phyloP scores from a whole-genome alignment of 163 green algal genomes.

The Scenedesmus sp. region DNA sequence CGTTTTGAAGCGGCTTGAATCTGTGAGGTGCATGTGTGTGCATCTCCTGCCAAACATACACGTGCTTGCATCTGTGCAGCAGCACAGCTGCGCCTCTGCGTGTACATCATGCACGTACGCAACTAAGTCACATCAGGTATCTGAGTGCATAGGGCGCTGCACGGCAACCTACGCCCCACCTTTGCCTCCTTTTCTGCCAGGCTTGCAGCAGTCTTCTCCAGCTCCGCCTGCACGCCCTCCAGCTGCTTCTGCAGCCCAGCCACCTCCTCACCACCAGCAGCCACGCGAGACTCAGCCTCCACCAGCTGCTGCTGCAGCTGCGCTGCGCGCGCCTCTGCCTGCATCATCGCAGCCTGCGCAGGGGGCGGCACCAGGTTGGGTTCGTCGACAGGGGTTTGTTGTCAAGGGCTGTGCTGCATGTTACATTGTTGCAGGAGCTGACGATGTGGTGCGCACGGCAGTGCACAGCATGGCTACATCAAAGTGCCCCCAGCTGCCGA shows the following conservation, averaged over 20 bases:
- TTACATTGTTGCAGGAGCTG: too few relatives aligned
- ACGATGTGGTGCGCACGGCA: too few relatives aligned
- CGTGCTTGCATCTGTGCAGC: background rate
- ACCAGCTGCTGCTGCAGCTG: constrained; percentile 73
- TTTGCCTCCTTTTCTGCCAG: constrained; percentile 56
- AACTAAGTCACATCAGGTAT: background rate
- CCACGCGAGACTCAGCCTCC: constrained; percentile 33
- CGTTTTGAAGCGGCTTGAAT: background rate
- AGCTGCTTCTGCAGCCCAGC: constrained; percentile 46
- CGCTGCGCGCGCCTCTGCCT: constrained; percentile 70
- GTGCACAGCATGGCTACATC: too few relatives aligned
- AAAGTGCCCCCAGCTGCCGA: too few relatives aligned
- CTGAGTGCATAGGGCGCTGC: background rate
- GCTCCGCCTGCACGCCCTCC: constrained; percentile 38
- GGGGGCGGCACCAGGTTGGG: too few relatives aligned
- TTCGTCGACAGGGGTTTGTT: background rate
- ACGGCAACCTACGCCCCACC: constrained; percentile 18
- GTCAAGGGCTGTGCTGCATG: too few relatives aligned
- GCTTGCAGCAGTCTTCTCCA: constrained; percentile 30
- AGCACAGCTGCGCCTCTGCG: background rate
- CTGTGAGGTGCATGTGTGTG: background rate
- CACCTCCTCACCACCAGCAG: constrained; percentile 48
- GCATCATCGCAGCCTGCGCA: constrained; percentile 20
- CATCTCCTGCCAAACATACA: background rate
- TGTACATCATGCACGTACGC: background rate